A percentile compares a stretch with the other conserved stretches of the same genome.
phyloP scores from a whole-genome alignment of 164 flowering plant genomes.

The Aristolochia californica region DNA sequence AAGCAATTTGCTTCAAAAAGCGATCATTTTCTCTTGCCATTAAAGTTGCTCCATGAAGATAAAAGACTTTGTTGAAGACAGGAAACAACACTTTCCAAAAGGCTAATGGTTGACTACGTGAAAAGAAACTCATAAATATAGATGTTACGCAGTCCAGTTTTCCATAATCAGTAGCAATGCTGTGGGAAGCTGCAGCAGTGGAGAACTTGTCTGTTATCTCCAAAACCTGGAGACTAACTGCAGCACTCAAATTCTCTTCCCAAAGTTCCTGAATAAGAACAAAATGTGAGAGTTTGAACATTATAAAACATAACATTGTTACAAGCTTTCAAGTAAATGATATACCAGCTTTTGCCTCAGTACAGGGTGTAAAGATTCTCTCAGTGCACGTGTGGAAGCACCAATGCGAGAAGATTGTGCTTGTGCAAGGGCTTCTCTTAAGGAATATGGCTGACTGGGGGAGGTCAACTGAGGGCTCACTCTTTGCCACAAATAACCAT shows the following conservation, averaged over 20 bases:
- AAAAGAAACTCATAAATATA: slow-evolving; percentile 74
- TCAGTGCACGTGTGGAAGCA: slow-evolving; percentile 85
- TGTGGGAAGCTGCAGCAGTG: slow-evolving; percentile 59
- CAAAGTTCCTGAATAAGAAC: slow-evolving; percentile 48
- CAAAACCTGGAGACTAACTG: slow-evolving; percentile 90
- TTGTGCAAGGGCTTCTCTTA: slow-evolving; percentile 98
- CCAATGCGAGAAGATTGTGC: slow-evolving; percentile 98
- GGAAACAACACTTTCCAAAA: slow-evolving; percentile 89
- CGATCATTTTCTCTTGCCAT: slow-evolving; percentile 99
- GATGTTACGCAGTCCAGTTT: slow-evolving; percentile 90
- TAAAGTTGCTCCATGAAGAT: slow-evolving; percentile 82
- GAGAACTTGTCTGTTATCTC: slow-evolving; percentile 80
- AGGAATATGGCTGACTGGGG: slow-evolving; percentile 96
- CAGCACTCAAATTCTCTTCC: slow-evolving; percentile 95
- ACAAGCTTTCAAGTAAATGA: background rate
- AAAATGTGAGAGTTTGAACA: background rate
- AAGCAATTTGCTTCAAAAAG: slow-evolving; percentile 89
- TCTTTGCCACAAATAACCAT: slow-evolving; percentile 86
- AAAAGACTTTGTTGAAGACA: slow-evolving; percentile 67
- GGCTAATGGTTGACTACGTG: slow-evolving; percentile 69
- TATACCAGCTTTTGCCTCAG: slow-evolving; percentile 88
- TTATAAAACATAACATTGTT: no score
- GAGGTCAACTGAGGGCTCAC: slow-evolving; percentile 95
- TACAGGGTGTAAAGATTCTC: slow-evolving; percentile 94
- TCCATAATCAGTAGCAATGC: slow-evolving; percentile 91